Base-by-base conservation (phyloP, 75 land plant genomes). In the Selaginella moellendorffii region DNA sequence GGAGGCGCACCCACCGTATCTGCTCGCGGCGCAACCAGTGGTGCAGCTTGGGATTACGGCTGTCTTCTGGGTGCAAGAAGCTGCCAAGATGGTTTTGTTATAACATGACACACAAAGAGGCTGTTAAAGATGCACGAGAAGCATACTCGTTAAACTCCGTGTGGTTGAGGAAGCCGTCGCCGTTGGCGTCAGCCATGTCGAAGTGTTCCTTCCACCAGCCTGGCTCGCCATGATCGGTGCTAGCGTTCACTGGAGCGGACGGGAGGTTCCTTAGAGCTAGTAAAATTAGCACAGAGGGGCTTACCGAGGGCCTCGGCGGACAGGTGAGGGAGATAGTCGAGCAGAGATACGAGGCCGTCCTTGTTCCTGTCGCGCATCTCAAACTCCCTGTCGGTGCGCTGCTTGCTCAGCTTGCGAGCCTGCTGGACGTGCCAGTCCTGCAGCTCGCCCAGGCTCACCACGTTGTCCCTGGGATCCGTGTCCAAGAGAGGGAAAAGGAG, bases 141-240 rank as follows among this genome's bases (percentile, higher is more conserved):
- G 63, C 77, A 42, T 72, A 91, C 97, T 91, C 80, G 62, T 87
- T 82, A 66, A 87, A 91, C 58, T 91, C 97, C 20, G 82, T 87
- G 24, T 71, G 31, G 77, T 87, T 87, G 30, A 90, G 67, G 58
- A 73, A 72, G 24, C 85, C 97, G 84, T 90, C 83, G 25, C 83
- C 83, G 78, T 90, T 79, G 19, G 68, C 78, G 78, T 90, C 97
- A 30, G 88, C 82, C 36, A 85, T 80, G 75, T 85, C 86, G 66
- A 91, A 91, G 63, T 91, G 97, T 64, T 82, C 88, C 60, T 81
- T 81, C 63, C 72, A 88, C 93, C 93, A 91, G 31, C 92, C 97
- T 75, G 81, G 69, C 24, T 78, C 82, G 74, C 77, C 79, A 64
- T 78, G 74, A 26, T 54, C 69, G 68, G 30, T 80, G 26, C 62